phyloP scores from a whole-genome alignment of 2,329 filamentous ascomycete species.

The Byssothecium circinans region DNA sequence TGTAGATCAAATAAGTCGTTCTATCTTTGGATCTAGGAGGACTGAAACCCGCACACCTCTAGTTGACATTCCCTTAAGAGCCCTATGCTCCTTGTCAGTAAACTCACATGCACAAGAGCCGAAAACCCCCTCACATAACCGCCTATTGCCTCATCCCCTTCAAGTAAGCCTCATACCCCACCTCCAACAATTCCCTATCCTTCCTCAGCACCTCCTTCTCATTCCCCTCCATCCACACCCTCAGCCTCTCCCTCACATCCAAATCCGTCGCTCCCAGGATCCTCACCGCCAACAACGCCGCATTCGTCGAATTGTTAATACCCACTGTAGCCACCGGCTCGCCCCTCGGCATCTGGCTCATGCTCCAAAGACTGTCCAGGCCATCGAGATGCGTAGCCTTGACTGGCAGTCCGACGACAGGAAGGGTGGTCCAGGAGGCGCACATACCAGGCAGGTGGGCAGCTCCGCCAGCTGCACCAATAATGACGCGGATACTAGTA shows the following conservation, averaged over 20 bases:
- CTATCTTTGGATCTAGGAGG: no score
- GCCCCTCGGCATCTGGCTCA: constrained; percentile 56
- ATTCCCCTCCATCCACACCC: constrained; percentile 64
- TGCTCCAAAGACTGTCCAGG: constrained; percentile 53
- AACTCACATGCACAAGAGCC: neutral
- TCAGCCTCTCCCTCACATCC: constrained; percentile 60
- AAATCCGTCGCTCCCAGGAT: constrained; percentile 53
- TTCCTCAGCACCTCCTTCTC: constrained; percentile 66
- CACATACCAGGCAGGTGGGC: constrained; percentile 57
- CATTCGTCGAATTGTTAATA: constrained; percentile 52
- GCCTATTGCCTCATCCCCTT: constrained; percentile 39
- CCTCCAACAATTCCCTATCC: constrained; percentile 58
- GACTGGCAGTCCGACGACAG: constrained; percentile 55
- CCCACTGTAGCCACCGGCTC: constrained; percentile 48
- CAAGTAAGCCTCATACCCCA: constrained; percentile 61
- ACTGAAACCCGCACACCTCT: no score
- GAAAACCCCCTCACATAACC: neutral
- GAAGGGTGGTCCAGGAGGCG: constrained; percentile 52
- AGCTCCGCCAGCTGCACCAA: constrained; percentile 53
- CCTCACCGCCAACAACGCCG: constrained; percentile 50
- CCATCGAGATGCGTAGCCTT: constrained; percentile 55
- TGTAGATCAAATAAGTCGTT: no score
- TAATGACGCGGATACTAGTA: constrained; percentile 49
- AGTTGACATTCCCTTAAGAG: neutral
- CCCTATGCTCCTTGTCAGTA: neutral